Conservation (phyloP, 345 rosid genomes). For the Hibiscus syriacus region DNA sequence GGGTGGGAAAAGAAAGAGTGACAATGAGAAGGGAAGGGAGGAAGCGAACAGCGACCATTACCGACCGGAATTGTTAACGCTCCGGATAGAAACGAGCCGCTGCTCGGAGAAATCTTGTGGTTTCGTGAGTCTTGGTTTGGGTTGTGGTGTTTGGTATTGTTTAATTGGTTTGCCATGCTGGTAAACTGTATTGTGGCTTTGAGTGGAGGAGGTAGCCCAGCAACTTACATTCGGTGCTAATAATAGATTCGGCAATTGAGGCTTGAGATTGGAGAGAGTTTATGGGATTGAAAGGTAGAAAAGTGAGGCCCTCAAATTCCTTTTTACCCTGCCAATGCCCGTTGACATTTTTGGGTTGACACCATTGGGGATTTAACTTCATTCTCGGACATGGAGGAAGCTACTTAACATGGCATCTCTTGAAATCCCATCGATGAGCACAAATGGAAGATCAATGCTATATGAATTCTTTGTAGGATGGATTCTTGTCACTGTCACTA, state of each 20-base stretch:
- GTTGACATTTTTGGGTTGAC: neutral
- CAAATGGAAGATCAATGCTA: too few relatives aligned
- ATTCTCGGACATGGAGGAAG: neutral
- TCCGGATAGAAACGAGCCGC: slow-evolving; percentile 32
- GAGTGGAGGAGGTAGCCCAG: neutral
- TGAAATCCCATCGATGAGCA: too few relatives aligned
- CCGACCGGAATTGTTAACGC: slow-evolving; percentile 8
- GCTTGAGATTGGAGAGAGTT: neutral
- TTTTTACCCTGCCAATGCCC: slow-evolving; percentile 20
- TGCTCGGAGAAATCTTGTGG: slow-evolving; percentile 32
- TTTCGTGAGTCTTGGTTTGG: slow-evolving; percentile 1
- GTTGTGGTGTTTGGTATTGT: slow-evolving; percentile 17
- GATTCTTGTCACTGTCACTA: too few relatives aligned
- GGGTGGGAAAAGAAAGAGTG: neutral
- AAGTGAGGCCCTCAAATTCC: neutral
- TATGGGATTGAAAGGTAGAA: slow-evolving; percentile 1
- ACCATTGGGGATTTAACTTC: too few relatives aligned
- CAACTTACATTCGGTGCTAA: slow-evolving; percentile 1
- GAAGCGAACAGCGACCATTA: slow-evolving; percentile 49
- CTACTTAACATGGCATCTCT: too few relatives aligned
- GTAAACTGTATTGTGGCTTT: slow-evolving; percentile 6
- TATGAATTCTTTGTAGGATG: too few relatives aligned
- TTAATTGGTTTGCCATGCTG: slow-evolving; percentile 10
- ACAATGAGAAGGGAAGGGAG: slow-evolving; percentile 13
- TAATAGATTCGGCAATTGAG: neutral